Conservation (phyloP, 2,329 filamentous ascomycete species). For the Metarhizium album region DNA sequence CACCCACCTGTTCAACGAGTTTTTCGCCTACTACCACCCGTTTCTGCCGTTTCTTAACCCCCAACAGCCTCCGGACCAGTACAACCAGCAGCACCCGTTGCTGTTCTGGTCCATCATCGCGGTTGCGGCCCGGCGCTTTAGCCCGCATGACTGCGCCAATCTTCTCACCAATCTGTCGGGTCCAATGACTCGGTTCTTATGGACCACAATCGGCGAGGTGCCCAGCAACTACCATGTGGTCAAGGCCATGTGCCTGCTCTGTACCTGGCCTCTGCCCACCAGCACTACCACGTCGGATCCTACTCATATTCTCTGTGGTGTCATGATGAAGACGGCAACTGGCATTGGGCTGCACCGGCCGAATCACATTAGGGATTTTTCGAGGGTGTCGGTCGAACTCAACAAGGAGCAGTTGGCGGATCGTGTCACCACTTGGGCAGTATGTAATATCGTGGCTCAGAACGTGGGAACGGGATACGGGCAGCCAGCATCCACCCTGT, state of each 20-base stretch:
- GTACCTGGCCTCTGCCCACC: constrained; percentile 75
- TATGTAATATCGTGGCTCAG: constrained; percentile 76
- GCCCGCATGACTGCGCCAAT: constrained; percentile 40
- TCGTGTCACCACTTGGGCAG: constrained; percentile 70
- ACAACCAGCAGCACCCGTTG: constrained; percentile 65
- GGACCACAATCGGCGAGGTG: constrained; percentile 66
- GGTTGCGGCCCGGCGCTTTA: constrained; percentile 62
- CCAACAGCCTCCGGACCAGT: constrained; percentile 56
- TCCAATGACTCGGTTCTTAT: constrained; percentile 59
- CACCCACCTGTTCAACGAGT: constrained; percentile 58
- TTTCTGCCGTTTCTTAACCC: constrained; percentile 68
- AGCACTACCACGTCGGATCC: constrained; percentile 71
- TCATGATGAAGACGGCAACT: constrained; percentile 82
- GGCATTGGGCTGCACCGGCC: constrained; percentile 74
- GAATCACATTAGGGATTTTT: constrained; percentile 76
- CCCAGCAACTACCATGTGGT: constrained; percentile 72
- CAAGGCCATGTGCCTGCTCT: constrained; percentile 69
- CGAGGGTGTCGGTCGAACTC: constrained; percentile 60
- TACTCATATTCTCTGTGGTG: constrained; percentile 69
- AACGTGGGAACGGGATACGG: constrained; percentile 75
- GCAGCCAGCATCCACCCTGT: constrained; percentile 67
- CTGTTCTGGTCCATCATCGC: constrained; percentile 80
- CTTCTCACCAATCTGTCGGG: constrained; percentile 59
- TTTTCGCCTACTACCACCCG: constrained; percentile 65
- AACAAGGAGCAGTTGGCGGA: constrained; percentile 72